These are phyloP conservation scores for Lupinus albus DNA, from an alignment of 306 rosid species.

Conservation along the genomic window DNA sequence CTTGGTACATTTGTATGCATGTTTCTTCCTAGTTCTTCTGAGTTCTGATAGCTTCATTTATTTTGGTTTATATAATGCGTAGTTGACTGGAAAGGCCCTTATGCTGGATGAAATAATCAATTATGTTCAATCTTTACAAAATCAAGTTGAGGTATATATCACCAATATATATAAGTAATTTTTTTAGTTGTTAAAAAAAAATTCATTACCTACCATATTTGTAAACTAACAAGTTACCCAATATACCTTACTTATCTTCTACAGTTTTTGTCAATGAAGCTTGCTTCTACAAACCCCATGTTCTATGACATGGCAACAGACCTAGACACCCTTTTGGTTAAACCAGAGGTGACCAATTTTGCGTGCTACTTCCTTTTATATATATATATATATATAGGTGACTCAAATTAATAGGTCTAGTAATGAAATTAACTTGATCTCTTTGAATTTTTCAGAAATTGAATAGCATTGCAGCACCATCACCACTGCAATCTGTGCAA, in stretches of 20 bases:
- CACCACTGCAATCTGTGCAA: slow-evolving; percentile 46
- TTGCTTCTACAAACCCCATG: slow-evolving; percentile 71
- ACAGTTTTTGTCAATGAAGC: slow-evolving; percentile 90
- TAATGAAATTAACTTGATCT: slow-evolving; percentile 25
- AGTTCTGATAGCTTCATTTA: slow-evolving; percentile 58
- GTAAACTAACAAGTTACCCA: background rate
- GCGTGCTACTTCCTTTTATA: background rate
- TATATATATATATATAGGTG: background rate
- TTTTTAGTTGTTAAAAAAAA: slow-evolving; percentile 6
- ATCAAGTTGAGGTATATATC: slow-evolving; percentile 96
- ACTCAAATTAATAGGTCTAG: background rate
- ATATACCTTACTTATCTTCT: slow-evolving; percentile 13
- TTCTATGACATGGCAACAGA: slow-evolving; percentile 65
- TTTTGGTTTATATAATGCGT: slow-evolving; percentile 38
- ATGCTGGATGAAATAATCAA: slow-evolving; percentile 96
- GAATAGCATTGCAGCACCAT: slow-evolving; percentile 45
- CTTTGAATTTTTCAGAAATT: slow-evolving; percentile 47
- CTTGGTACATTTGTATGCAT: background rate
- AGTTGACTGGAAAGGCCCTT: slow-evolving; percentile 93
- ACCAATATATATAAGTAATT: background rate
- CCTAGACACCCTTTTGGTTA: slow-evolving; percentile 51
- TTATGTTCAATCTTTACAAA: slow-evolving; percentile 93
- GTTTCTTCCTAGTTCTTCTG: slow-evolving; percentile 32
- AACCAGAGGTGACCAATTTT: slow-evolving; percentile 57
- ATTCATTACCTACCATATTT: background rate